phyloP scores from a whole-genome alignment of 345 rosid genomes.

The Boechera divaricarpa region DNA sequence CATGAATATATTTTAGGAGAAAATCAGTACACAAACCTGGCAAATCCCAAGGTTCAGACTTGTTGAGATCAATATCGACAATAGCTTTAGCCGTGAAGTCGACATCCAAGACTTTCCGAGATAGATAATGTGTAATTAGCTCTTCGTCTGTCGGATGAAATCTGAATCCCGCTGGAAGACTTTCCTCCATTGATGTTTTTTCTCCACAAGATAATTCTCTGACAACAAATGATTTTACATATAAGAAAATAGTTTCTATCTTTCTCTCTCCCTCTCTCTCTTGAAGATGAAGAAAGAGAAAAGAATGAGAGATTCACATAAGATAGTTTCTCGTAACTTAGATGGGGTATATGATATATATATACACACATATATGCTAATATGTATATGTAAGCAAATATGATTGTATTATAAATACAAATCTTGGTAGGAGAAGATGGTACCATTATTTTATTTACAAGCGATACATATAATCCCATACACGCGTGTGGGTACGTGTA shows the following conservation, averaged over 20 bases:
- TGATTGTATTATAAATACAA: not conserved
- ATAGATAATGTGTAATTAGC: slow-evolving; percentile 75
- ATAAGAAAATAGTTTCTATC: not conserved
- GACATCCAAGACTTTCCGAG: slow-evolving; percentile 77
- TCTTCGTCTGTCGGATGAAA: slow-evolving; percentile 95
- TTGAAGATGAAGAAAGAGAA: not conserved
- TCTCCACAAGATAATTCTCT: not conserved
- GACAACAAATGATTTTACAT: not conserved
- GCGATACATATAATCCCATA: not conserved
- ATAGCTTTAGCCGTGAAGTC: slow-evolving; percentile 74
- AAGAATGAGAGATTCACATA: not conserved
- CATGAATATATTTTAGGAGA: not conserved
- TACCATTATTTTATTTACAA: not conserved
- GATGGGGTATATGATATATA: not conserved
- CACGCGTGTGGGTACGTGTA: not conserved
- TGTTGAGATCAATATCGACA: slow-evolving; percentile 84
- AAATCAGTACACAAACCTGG: slow-evolving; percentile 53
- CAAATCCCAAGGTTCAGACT: slow-evolving; percentile 92
- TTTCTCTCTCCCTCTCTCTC: not conserved
- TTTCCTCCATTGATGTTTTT: slow-evolving; percentile 53
- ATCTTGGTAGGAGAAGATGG: slow-evolving; percentile 8
- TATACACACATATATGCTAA: not conserved
- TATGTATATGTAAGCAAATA: slow-evolving; percentile 2
- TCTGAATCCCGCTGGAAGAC: slow-evolving; percentile 81
- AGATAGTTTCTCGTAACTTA: not conserved